Evolutionary conservation across 805 yeast genomes (phyloP).

Genomic region (Candida parachauliodes): DNA sequence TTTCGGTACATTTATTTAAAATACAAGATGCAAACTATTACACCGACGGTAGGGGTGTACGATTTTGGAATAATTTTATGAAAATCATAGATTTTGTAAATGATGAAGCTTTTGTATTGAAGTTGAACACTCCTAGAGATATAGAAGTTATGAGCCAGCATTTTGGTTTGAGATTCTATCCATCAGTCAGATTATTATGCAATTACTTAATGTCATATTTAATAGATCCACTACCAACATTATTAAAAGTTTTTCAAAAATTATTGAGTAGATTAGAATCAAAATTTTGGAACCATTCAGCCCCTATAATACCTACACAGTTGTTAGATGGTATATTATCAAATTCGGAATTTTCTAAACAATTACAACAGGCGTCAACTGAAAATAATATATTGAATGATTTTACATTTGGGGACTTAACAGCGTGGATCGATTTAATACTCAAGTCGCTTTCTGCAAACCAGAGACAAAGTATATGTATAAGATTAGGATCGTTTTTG

Average conservation of each 20-base stretch:
- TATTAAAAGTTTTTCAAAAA: slow-evolving; percentile 49
- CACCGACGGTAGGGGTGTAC: slow-evolving; percentile 34
- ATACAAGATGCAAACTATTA: slow-evolving; percentile 53
- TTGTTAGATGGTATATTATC: slow-evolving; percentile 58
- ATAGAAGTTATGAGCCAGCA: slow-evolving; percentile 25
- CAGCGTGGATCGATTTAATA: slow-evolving; percentile 54
- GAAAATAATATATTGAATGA: slow-evolving; percentile 5
- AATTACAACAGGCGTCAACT: slow-evolving; percentile 18
- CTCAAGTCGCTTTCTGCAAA: slow-evolving; percentile 38
- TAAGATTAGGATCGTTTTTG: slow-evolving; percentile 38
- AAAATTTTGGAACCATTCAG: slow-evolving; percentile 52
- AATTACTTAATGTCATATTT: slow-evolving; percentile 51
- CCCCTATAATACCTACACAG: slow-evolving; percentile 53
- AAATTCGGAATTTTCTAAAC: slow-evolving; percentile 45
- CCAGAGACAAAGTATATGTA: slow-evolving; percentile 50
- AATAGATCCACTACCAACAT: slow-evolving; percentile 48
- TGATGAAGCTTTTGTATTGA: slow-evolving; percentile 28
- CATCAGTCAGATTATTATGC: slow-evolving; percentile 38
- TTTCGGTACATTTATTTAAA: slow-evolving; percentile 44
- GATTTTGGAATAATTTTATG: slow-evolving; percentile 46
- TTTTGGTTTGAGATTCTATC: slow-evolving; percentile 31
- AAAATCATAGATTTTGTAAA: slow-evolving; percentile 35
- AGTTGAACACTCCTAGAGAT: slow-evolving; percentile 26
- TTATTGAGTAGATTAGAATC: slow-evolving; percentile 41
- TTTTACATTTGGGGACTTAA: slow-evolving; percentile 34